Evolutionary conservation across 768 basidiomycete species (phyloP).

Genomic region (Rhodotorula babjevae): DNA sequence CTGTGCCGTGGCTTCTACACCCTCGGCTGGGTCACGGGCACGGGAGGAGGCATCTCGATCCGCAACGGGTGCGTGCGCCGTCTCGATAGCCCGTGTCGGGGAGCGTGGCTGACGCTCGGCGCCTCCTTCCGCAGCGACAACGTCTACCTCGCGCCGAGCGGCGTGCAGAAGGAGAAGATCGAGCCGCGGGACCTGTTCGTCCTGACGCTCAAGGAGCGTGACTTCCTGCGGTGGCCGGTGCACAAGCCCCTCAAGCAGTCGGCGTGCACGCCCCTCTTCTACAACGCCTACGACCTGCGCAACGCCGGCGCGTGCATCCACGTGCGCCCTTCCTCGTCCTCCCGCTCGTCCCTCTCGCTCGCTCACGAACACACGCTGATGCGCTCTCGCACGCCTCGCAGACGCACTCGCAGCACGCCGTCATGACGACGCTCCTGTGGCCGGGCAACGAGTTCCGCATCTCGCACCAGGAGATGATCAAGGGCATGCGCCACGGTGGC

Average conservation of each 20-base stretch:
- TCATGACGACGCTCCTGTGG: conserved; percentile 80
- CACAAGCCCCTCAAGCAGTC: conserved; percentile 69
- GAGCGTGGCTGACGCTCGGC: not conserved
- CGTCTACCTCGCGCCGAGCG: conserved; percentile 81
- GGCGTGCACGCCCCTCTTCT: conserved; percentile 84
- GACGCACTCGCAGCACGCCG: conserved; percentile 83
- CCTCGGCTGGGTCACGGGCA: conserved; percentile 89
- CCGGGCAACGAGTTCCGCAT: conserved; percentile 66
- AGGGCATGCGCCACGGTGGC: conserved; percentile 73
- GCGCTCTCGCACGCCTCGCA: not conserved
- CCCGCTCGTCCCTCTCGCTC: not conserved
- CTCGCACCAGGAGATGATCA: conserved; percentile 94
- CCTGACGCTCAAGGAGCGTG: conserved; percentile 66
- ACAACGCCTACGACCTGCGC: conserved; percentile 79
- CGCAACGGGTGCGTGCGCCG: conserved; percentile 36
- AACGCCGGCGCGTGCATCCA: conserved; percentile 82
- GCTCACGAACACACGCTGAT: too few relatives aligned
- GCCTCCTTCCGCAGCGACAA: conserved; percentile 53
- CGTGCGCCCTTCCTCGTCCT: conserved; percentile 12
- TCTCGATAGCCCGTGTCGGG: not conserved
- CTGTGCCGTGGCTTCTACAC: conserved; percentile 76
- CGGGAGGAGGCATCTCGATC: conserved; percentile 54
- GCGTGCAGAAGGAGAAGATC: conserved; percentile 87
- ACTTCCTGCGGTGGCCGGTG: conserved; percentile 71
- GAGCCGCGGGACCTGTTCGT: conserved; percentile 79